Conservation (phyloP, 208 protist species). For the Tritrichomonas musculus region DNA sequence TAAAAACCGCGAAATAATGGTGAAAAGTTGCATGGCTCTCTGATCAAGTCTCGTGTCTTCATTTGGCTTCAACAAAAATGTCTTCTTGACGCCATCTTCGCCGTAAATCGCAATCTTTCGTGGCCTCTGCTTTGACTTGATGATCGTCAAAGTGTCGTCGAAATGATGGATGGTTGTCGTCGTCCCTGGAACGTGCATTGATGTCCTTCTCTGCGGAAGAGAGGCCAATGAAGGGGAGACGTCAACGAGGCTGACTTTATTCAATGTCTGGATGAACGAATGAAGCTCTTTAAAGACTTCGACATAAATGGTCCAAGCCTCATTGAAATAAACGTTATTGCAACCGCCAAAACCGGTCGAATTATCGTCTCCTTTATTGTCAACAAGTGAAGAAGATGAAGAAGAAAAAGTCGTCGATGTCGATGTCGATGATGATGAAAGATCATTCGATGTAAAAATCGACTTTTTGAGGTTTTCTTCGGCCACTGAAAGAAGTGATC, state of each 20-base stretch:
- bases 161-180: not conserved
- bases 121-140: not conserved
- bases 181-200: not conserved
- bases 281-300: not conserved
- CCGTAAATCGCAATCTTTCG: not conserved
- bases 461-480: not conserved
- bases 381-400: too few species aligned
- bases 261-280: not conserved
- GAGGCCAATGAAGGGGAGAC: not conserved
- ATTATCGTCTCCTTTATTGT: too few species aligned
- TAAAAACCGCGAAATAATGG: not conserved
- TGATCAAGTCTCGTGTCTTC: not conserved
- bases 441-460: not conserved
- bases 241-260: not conserved
- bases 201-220: not conserved
- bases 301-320: not conserved
- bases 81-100: not conserved
- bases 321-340: not conserved
- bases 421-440: too few species aligned
- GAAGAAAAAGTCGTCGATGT: too few species aligned
- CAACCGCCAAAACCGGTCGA: too few species aligned
- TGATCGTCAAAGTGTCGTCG: not conserved
- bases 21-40: not conserved
- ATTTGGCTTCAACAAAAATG: conserved; percentile 15
- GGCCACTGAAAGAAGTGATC: not conserved